Base-by-base conservation (phyloP, 2,329 filamentous ascomycete genomes). In the Hysterium pulicare region DNA sequence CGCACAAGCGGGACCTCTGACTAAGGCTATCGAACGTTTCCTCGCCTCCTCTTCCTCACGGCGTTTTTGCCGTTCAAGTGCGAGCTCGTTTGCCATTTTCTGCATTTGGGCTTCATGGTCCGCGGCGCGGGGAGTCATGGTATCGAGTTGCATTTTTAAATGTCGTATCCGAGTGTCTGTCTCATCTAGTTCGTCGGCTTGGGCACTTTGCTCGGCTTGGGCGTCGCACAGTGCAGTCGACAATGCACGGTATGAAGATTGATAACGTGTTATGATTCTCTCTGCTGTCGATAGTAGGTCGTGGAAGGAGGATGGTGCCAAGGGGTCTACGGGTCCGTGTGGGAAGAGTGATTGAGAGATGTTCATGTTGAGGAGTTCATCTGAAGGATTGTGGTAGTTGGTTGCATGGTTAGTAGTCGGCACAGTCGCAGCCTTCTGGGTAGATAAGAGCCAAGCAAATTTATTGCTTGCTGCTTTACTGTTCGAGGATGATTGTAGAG, bases 171-270 rank as follows among this genome's bases (percentile, higher is more conserved):
- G 71, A 30, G 77, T 80, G 24, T 79, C 72, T 11, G 78, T 73
- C 51, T 82, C 80, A 46, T 81, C 78, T 0, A 80, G 69, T 57
- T 83, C 81, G 48, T 83, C 80, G n/a, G 72, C 69, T 50, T 79
- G 76, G 9, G 76, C 75, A 39, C 73, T 75, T 45, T 79, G 75
- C 51, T 81, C 78, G 3, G 74, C 75, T 26, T 73, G 64, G 3
- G 73, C 69, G 46, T 76, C 71, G 30, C 73, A 70, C 33, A 83
- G 64, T 2, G 58, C 54, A 16, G 59, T 59, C 11, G 61, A 64
- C 7, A 66, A 53, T 28, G 61, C 49, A 48, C 74, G 75, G 60
- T 83, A 82, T 2, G 78, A 77, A 4, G 64, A 61, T 58, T 82
- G 80, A 55, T 81, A 73, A 22, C 73, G 71, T 40, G 69, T 64